Percentiles rank a stretch among this genome's conserved stretches.
phyloP scores from a whole-genome alignment of 345 rosid genomes.

The Camelina neglecta region DNA sequence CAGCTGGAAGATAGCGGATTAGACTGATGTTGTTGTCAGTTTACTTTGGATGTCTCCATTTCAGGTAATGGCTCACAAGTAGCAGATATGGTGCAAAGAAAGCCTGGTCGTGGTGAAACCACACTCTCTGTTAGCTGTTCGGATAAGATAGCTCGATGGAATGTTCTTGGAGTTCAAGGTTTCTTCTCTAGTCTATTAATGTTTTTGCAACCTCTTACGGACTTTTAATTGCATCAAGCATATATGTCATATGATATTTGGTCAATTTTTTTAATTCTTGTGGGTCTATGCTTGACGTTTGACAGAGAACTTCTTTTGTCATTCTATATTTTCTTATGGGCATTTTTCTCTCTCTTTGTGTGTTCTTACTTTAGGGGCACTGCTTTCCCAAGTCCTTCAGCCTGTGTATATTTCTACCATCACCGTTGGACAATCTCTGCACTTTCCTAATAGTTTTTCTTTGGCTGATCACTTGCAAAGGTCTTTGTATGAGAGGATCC shows the following conservation, averaged over 20 bases:
- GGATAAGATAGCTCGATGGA: constrained; percentile 93
- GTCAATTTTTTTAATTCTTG: background rate
- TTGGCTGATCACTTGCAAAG: constrained; percentile 56
- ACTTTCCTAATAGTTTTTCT: constrained; percentile 45
- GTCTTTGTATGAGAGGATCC: constrained; percentile 62
- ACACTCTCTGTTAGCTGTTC: constrained; percentile 94
- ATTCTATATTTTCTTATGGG: constrained; percentile 24
- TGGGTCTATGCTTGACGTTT: constrained; percentile 14
- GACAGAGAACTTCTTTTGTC: background rate
- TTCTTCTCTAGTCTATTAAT: constrained; percentile 24
- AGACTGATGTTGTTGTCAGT: constrained; percentile 2
- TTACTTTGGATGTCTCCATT: constrained; percentile 28
- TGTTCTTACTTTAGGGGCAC: constrained; percentile 63
- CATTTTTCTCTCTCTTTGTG: constrained; percentile 24
- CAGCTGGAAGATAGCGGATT: constrained; percentile 15
- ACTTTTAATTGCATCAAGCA: constrained; percentile 1
- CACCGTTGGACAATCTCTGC: constrained; percentile 67
- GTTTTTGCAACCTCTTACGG: constrained; percentile 1
- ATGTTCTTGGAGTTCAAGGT: constrained; percentile 94
- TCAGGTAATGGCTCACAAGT: constrained; percentile 48
- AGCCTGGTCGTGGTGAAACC: constrained; percentile 94
- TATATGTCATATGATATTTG: background rate
- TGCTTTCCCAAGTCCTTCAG: constrained; percentile 69
- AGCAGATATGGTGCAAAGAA: constrained; percentile 72
- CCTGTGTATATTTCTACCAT: constrained; percentile 80